Conservation (phyloP, 2,329 filamentous ascomycete species). For the Diaporthe citrichinensis region DNA sequence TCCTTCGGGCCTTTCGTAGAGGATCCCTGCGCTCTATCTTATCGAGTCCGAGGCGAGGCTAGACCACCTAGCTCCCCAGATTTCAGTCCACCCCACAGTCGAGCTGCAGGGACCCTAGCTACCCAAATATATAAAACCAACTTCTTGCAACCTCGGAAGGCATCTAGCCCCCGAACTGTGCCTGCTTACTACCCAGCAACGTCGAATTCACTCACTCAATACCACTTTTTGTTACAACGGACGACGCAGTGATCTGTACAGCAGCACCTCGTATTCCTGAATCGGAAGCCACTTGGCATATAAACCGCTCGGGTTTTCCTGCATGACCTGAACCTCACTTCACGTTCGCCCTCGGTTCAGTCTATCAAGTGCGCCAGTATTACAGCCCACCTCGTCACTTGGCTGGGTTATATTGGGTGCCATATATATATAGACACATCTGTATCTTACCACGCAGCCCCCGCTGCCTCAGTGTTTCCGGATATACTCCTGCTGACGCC, state of each 20-base stretch:
- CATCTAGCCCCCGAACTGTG: not conserved
- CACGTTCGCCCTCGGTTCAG: not conserved
- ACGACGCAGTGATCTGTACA: not conserved
- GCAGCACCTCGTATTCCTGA: not conserved
- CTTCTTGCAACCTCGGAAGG: constrained; percentile 11
- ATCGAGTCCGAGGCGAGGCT: constrained; percentile 1
- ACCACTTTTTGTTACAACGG: constrained; percentile 1
- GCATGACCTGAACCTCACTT: not conserved
- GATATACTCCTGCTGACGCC: constrained; percentile 4
- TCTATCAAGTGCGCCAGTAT: not conserved
- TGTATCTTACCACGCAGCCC: not conserved
- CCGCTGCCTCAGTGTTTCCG: not conserved
- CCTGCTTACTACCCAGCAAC: constrained; percentile 13
- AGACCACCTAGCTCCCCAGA: constrained; percentile 24
- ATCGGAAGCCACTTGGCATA: not conserved
- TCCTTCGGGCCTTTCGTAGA: constrained; percentile 4
- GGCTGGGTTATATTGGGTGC: not conserved
- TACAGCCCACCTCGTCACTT: not conserved
- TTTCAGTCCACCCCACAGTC: constrained; percentile 24
- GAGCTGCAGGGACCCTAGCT: constrained; percentile 6
- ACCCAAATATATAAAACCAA: constrained; percentile 25
- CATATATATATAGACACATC: not conserved
- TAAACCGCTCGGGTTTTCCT: not conserved
- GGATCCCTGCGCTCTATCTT: constrained; percentile 12
- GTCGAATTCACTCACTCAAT: not conserved